Evolutionary conservation across 768 basidiomycete species (phyloP).

Genomic region (Leucosporidium yakuticum): DNA sequence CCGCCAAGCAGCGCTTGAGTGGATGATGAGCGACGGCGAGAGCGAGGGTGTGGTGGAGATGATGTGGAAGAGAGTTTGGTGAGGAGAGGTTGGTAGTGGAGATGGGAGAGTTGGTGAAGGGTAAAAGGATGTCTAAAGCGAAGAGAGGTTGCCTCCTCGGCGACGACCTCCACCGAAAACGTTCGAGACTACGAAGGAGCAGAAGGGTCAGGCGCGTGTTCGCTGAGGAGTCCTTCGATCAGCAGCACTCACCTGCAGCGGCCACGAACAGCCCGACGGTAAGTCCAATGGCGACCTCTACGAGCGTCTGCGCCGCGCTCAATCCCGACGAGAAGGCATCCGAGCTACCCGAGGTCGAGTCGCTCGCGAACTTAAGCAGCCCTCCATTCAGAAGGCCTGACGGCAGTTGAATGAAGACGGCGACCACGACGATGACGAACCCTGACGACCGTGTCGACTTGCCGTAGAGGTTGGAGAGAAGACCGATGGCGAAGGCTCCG

Average conservation of each 20-base stretch:
- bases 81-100: no score
- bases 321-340: conserved; percentile 63
- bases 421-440: conserved; percentile 67
- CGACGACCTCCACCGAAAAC: conserved; percentile 43
- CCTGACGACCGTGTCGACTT: conserved; percentile 60
- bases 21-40: no score
- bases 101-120: no score
- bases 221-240: not conserved
- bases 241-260: conserved; percentile 45
- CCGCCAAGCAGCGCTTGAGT: no score
- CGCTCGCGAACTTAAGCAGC: conserved; percentile 62
- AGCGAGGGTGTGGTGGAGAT: no score
- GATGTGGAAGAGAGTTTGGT: no score
- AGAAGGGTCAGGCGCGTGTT: not conserved
- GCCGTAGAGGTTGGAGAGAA: conserved; percentile 68
- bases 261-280: conserved; percentile 72
- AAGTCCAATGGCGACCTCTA: conserved; percentile 65
- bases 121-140: conserved; percentile 38
- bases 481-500: conserved; percentile 72
- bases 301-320: conserved; percentile 65
- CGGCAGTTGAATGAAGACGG: conserved; percentile 73
- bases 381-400: conserved; percentile 74
- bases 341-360: conserved; percentile 39
- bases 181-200: conserved; percentile 17
- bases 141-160: conserved; percentile 44